Base-by-base conservation (phyloP, 1,284 basidiomycete species). In the Xerocomus tenax region DNA sequence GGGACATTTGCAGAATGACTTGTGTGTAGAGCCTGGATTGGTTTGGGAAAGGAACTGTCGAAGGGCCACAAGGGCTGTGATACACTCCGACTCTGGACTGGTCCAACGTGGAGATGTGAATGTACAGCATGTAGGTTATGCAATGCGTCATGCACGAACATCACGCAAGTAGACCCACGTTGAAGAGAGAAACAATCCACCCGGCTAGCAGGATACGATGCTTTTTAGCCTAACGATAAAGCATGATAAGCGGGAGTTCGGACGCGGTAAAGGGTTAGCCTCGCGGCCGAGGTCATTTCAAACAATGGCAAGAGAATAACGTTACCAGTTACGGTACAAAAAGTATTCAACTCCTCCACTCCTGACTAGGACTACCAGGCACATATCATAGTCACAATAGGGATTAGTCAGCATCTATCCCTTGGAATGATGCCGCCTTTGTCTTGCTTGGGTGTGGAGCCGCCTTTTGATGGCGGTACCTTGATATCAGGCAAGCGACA, bases 111-210 rank as follows among this genome's bases (percentile, higher is more conserved):
- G 51, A 49, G 45, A 26, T 45, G 32, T n/a, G 19, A 15, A 34
- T 15, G 45, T 30, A n/a, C 18, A 23, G 32, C 40, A 47, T 19
- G 41, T 26, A 38, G 36, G 18, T 19, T 9, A 38, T 29, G 42
- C 57, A 50, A 48, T 44, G 59, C 47, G 51, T 55, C 47, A 42
- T 51, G 50, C 48, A 34, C 29, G 39, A 46, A 42, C 35, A 52
- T 62, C 56, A 52, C 35, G 18, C 40, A 38, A n/a, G 52, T 30
- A 48, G 35, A 34, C 28, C 35, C 45, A 57, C 51, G 48, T 48
- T n/a, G 18, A 12, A 38, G 12, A 39, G 34, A 36, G 4, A 36
- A 18, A 36, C 8, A 13, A 35, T 16, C n/a, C 34, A 36, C 34
- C 32, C n/a, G 15, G 34, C 16, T 7, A 36, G 34, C 32, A n/a